Evolutionary conservation across 148 eudicot genomes (phyloP), one percentile per base, ranked within the genome.

Genomic region (Chenopodium quinoa): DNA sequence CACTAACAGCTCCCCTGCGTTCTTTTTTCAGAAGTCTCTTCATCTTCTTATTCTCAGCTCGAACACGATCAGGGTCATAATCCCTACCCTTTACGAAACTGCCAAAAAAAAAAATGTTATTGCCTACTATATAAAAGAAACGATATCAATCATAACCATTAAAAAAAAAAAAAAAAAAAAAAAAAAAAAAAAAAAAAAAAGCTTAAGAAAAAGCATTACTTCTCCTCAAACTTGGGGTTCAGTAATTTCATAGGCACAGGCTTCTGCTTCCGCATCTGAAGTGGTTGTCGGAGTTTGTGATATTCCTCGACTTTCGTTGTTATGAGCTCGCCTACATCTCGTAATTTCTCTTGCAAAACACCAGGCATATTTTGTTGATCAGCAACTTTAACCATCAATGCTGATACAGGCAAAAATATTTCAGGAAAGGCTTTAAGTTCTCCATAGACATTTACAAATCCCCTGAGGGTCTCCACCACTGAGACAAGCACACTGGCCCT

Each of bases 21-120:
- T 91, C 98, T 77, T 84, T 79, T 75, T 84, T 91, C 4, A 87
- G 27, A 4, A 78, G 85, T 77, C 85, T 92, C 80, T 83, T 85
- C 67, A 93, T 52, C 84, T 93, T 95, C 71, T 82, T 88, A 48
- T 16, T 64, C 85, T 91, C 97, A 56, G 93, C 95, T 52, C 98
- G 88, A 75, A 84, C 91, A 71, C 99, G 98, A 74, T 96, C 93
- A 75, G 99, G 98, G 79, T 96, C 99, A 83, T 92, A 96, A 83
- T 94, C 92, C 87, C 97, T 90, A 78, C 97, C 98, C 89, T 90
- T 90, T 12, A 92, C 89, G 79, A 84, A 95, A 83, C 97, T 95
- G 92, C 88, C 79, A 25, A 81, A 25, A 89, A 6, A 81, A 67
- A 37, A 67, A 19, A 52, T 27, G 46, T 46, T 12, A 78, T 71